Evolutionary conservation across 1,284 basidiomycete species (phyloP).

Genomic region (Flammula alnicola): DNA sequence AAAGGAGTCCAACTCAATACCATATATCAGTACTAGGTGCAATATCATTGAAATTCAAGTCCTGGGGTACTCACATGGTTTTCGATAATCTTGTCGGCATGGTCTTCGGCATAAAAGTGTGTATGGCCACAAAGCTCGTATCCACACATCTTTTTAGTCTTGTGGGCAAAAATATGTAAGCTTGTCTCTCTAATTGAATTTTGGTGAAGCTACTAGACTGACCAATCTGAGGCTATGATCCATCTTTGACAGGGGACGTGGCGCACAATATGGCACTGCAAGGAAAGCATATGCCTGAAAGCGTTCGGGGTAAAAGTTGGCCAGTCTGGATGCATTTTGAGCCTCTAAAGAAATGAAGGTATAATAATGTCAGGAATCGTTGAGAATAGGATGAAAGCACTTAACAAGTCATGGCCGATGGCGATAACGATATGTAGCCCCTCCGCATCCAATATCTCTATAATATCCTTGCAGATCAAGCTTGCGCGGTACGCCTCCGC

Average conservation of each 20-base stretch:
- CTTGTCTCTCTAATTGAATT: background rate
- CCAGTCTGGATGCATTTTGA: slow-evolving; percentile 40
- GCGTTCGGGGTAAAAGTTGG: slow-evolving; percentile 43
- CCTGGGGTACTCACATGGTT: slow-evolving; percentile 35
- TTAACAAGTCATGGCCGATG: slow-evolving; percentile 56
- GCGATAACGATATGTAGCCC: slow-evolving; percentile 40
- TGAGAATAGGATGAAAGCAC: slow-evolving; percentile 6
- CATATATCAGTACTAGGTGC: too few relatives aligned
- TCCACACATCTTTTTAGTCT: slow-evolving; percentile 36
- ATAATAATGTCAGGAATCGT: slow-evolving; percentile 6
- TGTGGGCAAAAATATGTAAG: slow-evolving; percentile 27
- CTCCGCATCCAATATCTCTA: slow-evolving; percentile 52
- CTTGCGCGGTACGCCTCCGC: slow-evolving; percentile 45
- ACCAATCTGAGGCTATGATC: slow-evolving; percentile 23
- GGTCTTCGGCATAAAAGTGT: slow-evolving; percentile 27
- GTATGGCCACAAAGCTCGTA: slow-evolving; percentile 39
- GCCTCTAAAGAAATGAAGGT: slow-evolving; percentile 35
- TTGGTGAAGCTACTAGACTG: slow-evolving; percentile 30
- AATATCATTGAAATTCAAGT: too few relatives aligned
- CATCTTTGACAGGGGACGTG: slow-evolving; percentile 29
- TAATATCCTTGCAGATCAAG: slow-evolving; percentile 48
- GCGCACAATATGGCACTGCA: slow-evolving; percentile 43
- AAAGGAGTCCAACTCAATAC: slow-evolving; percentile 31
- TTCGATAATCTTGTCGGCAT: slow-evolving; percentile 29
- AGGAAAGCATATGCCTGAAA: slow-evolving; percentile 49